Evolutionary conservation across 768 basidiomycete genomes (phyloP).

Genomic region (Phanerodontia chrysosporium): DNA sequence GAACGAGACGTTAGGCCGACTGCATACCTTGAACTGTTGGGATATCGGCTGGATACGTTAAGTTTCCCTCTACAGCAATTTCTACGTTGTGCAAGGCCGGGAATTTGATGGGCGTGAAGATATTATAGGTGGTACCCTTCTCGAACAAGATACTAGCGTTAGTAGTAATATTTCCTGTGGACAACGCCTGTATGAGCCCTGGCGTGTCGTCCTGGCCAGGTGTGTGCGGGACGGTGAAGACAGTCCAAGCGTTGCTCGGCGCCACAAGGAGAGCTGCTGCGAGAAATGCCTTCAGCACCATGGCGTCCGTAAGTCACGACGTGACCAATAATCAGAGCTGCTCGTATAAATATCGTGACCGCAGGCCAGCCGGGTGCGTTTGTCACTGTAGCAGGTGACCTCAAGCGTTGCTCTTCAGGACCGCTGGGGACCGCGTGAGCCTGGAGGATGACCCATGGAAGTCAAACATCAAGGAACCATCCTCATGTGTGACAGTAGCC

Average conservation of each 20-base stretch:
- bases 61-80: slow-evolving; percentile 51
- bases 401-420: not conserved
- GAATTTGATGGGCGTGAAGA: slow-evolving; percentile 56
- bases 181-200: slow-evolving; percentile 39
- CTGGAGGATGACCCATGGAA: not conserved
- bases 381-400: not conserved
- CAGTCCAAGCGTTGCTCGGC: slow-evolving; percentile 37
- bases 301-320: not conserved
- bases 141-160: slow-evolving; percentile 51
- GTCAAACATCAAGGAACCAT: not conserved
- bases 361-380: not conserved
- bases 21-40: slow-evolving; percentile 43
- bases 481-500: no score
- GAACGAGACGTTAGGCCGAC: no score
- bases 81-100: slow-evolving; percentile 53
- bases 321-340: not conserved
- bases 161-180: slow-evolving; percentile 26
- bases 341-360: not conserved
- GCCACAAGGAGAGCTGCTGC: slow-evolving; percentile 27
- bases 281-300: slow-evolving; percentile 18
- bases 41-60: slow-evolving; percentile 52
- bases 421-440: not conserved
- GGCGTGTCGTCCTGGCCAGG: slow-evolving; percentile 49
- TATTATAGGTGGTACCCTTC: slow-evolving; percentile 55
- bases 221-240: slow-evolving; percentile 47